Base-by-base conservation (phyloP, 1,284 basidiomycete species). In the Melampsora abietis-canadensis region DNA sequence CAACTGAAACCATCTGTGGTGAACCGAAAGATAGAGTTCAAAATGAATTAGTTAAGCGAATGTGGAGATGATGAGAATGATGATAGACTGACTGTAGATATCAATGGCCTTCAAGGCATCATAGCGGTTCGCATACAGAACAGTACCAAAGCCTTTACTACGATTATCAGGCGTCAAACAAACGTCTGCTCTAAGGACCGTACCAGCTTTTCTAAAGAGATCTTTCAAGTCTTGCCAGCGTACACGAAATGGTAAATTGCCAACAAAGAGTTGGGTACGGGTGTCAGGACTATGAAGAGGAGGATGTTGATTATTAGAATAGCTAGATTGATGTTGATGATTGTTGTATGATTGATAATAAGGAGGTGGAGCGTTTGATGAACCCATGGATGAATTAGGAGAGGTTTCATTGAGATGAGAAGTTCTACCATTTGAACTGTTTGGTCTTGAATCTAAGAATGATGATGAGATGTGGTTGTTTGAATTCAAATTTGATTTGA, bases 161-260 rank as follows among this genome's bases (percentile, higher is more conserved):
- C 92, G 86, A 2, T 92, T 91, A 77, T 94, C 92, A 0, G 87
- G 87, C n/a, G 89, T 90, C 7, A 92, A 85, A 1, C 91, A 68
- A 40, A 96, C 93, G 80, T 97, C 95, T 8, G 95, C 94, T 47
- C 95, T 88, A 21, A 97, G 86, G 73, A 98, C 93, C 0, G 93
- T 95, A 63, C 95, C 95, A 1, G 93, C 91, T 78, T 92, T 90
- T 66, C 95, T 89, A 82, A 98, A 97, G 66, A 98, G 87, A 82
- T 98, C 95, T 81, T 98, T 98, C 78, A 98, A 87, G 83, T 98
- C 95, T 84, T 97, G 94, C 94, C 94, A 97, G 77, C 92, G 88
- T 31, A 94, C 92, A 77, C 92, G 87, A 83, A 93, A 93, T 0
- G 93, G 92, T 19, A 96, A 86, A 90, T 93, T 82, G 37, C 60